A percentile compares a stretch with the other conserved stretches of the same genome.
These are phyloP conservation scores for Exophiala bonariae DNA, from an alignment of 2,329 filamentous ascomycete species.

Conservation along the genomic window DNA sequence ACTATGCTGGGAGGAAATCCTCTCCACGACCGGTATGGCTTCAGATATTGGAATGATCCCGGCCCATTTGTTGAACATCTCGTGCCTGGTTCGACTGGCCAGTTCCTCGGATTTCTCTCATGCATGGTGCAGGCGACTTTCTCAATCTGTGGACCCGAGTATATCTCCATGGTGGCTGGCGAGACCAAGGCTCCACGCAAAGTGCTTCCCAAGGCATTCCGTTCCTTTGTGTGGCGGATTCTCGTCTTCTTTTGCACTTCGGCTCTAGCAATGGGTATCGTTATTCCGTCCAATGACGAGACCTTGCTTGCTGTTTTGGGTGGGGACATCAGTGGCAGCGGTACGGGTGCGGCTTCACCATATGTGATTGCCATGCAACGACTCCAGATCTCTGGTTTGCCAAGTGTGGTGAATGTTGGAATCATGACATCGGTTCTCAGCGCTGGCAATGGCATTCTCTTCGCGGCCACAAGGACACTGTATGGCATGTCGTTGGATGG, in stretches of 20 bases:
- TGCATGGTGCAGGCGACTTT: constrained; percentile 70
- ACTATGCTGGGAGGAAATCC: constrained; percentile 50
- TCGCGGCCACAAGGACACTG: constrained; percentile 63
- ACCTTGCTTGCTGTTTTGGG: constrained; percentile 57
- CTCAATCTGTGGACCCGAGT: constrained; percentile 60
- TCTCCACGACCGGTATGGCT: constrained; percentile 54
- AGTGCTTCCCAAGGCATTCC: constrained; percentile 67
- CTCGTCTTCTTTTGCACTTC: constrained; percentile 72
- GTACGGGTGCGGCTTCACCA: constrained; percentile 58
- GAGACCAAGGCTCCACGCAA: constrained; percentile 60
- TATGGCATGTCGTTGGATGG: constrained; percentile 56
- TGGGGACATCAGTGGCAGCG: constrained; percentile 22
- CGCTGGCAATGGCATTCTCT: constrained; percentile 56
- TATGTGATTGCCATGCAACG: constrained; percentile 64
- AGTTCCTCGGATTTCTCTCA: constrained; percentile 54
- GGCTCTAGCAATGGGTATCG: constrained; percentile 66
- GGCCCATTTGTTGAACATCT: constrained; percentile 21
- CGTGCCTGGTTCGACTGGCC: not conserved
- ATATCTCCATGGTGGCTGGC: constrained; percentile 64
- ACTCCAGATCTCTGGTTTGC: constrained; percentile 52
- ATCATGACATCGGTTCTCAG: constrained; percentile 56
- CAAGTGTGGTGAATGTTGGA: constrained; percentile 57
- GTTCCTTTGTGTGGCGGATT: constrained; percentile 68
- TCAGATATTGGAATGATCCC: constrained; percentile 56
- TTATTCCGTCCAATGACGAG: constrained; percentile 66